Percentiles rank a stretch among this genome's conserved stretches.
phyloP scores from a whole-genome alignment of 106 monocot species.

The Apostasia shenzhenica region DNA sequence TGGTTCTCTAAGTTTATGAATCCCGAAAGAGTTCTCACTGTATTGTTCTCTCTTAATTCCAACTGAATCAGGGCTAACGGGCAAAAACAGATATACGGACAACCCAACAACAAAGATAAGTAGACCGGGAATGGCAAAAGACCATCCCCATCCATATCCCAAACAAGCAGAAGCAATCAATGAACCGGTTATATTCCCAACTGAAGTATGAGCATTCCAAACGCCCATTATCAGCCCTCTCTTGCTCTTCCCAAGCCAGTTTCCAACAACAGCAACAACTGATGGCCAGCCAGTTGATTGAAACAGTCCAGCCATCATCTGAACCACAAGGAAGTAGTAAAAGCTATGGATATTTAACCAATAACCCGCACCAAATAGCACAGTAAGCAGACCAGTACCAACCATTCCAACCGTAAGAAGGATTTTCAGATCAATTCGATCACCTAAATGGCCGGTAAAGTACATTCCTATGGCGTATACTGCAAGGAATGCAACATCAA shows the following conservation, averaged over 20 bases:
- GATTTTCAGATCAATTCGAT: slow-evolving; percentile 66
- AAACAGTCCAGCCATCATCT: slow-evolving; percentile 77
- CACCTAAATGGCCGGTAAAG: slow-evolving; percentile 85
- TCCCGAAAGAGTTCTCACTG: slow-evolving; percentile 1
- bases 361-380: slow-evolving; percentile 74
- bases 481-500: slow-evolving; percentile 82
- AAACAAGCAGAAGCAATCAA: slow-evolving; percentile 69
- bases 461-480: slow-evolving; percentile 89
- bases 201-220: slow-evolving; percentile 93
- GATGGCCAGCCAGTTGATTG: slow-evolving; percentile 95
- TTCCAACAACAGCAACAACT: slow-evolving; percentile 80
- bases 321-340: slow-evolving; percentile 63
- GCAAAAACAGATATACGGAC: slow-evolving; percentile 68
- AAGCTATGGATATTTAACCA: slow-evolving; percentile 85
- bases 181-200: slow-evolving; percentile 81
- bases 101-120: slow-evolving; percentile 55
- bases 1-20: slow-evolving; percentile 28
- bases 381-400: slow-evolving; percentile 76
- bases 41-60: slow-evolving; percentile 47
- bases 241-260: slow-evolving; percentile 95
- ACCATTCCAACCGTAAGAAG: slow-evolving; percentile 77
- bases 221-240: slow-evolving; percentile 96
- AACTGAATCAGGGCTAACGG: slow-evolving; percentile 60
- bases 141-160: slow-evolving; percentile 92
- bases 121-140: slow-evolving; percentile 68